Evolutionary conservation across 768 basidiomycete species (phyloP).

Genomic region (Lactarius indigo): DNA sequence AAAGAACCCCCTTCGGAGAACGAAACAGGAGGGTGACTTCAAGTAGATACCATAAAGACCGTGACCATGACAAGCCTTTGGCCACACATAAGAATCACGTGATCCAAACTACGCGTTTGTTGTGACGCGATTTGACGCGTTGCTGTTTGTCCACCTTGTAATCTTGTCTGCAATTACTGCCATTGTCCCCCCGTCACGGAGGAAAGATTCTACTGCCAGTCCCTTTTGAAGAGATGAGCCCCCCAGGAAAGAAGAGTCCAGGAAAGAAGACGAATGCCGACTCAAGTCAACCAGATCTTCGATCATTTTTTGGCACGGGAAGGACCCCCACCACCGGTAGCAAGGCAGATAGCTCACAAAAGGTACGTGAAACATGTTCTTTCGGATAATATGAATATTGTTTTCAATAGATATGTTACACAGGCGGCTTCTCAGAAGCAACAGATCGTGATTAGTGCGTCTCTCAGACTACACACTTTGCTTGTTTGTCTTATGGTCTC

Average conservation of each 20-base stretch:
- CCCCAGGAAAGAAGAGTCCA: conserved; percentile 11
- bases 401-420: not conserved
- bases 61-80: too few relatives aligned
- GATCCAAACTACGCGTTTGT: not conserved
- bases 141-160: not conserved
- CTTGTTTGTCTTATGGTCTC: not conserved
- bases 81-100: not conserved
- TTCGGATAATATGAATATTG: not conserved
- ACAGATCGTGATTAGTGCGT: conserved; percentile 16
- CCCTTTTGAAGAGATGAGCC: conserved; percentile 1
- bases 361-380: not conserved
- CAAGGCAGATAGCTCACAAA: not conserved
- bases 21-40: too few relatives aligned
- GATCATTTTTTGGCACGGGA: conserved; percentile 17
- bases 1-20: too few relatives aligned
- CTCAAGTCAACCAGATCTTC: conserved; percentile 13
- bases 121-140: not conserved
- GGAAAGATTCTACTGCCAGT: too few relatives aligned
- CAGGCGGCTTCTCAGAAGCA: conserved; percentile 2
- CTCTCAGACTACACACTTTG: not conserved
- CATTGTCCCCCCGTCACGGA: too few relatives aligned
- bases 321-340: not conserved
- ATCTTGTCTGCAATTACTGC: not conserved
- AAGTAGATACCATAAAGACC: too few relatives aligned
- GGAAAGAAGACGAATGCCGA: conserved; percentile 8